Evolutionary conservation across 2,329 filamentous ascomycete genomes (phyloP).

Genomic region (Aureobasidium mangrovei): DNA sequence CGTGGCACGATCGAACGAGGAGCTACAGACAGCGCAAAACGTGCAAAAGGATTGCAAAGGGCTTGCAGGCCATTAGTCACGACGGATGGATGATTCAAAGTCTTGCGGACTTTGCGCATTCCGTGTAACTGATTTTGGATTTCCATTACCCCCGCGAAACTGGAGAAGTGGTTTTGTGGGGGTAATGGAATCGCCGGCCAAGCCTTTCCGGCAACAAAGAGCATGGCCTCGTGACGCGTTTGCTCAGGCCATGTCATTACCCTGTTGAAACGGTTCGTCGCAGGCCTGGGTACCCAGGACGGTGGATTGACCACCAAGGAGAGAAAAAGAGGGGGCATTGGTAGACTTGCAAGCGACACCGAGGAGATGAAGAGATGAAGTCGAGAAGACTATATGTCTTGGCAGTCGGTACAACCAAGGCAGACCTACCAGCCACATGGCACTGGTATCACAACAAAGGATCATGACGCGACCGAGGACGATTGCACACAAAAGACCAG

Average conservation of each 20-base stretch:
- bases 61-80: constrained; percentile 12
- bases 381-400: not conserved
- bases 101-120: not conserved
- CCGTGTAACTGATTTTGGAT: not conserved
- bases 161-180: not conserved
- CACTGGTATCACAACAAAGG: not conserved
- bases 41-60: constrained; percentile 9
- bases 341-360: not conserved
- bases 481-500: not conserved
- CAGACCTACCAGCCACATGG: not conserved
- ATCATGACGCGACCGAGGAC: not conserved
- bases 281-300: constrained; percentile 1
- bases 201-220: constrained; percentile 6
- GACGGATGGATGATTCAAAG: not conserved
- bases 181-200: not conserved
- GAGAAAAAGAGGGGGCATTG: not conserved
- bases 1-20: not conserved
- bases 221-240: constrained; percentile 4
- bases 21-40: constrained; percentile 9
- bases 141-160: not conserved
- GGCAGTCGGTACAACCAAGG: constrained; percentile 1
- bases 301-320: constrained; percentile 3
- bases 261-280: not conserved
- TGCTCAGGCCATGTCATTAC: not conserved
- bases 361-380: constrained; percentile 6